Conservation (phyloP, 768 basidiomycete species). For the Asterophora parasitica region DNA sequence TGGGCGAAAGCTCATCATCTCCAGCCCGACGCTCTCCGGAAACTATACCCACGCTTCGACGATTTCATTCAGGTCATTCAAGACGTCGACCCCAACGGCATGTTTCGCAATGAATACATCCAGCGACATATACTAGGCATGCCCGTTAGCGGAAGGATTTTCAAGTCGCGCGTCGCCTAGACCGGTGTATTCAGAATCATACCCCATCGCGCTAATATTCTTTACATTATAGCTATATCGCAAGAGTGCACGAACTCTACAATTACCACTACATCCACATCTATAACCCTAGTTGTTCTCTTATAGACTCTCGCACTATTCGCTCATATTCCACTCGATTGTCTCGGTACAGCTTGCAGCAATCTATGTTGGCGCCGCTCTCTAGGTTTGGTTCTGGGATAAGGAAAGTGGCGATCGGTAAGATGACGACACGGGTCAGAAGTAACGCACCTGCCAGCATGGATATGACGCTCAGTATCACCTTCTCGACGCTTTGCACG, state of each 20-base stretch:
- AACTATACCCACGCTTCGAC: slow-evolving; percentile 77
- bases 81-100: slow-evolving; percentile 65
- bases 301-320: slow-evolving; percentile 76
- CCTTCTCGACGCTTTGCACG: slow-evolving; percentile 98
- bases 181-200: not conserved
- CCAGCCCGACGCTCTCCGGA: slow-evolving; percentile 54
- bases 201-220: slow-evolving; percentile 3
- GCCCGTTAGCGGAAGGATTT: slow-evolving; percentile 36
- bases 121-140: slow-evolving; percentile 80
- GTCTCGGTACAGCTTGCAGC: slow-evolving; percentile 94
- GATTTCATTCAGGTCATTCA: slow-evolving; percentile 67
- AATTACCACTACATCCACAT: slow-evolving; percentile 3
- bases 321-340: slow-evolving; percentile 87
- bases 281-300: slow-evolving; percentile 78
- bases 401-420: slow-evolving; percentile 16
- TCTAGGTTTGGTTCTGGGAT: slow-evolving; percentile 91
- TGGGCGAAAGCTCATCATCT: slow-evolving; percentile 93
- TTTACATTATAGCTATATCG: slow-evolving; percentile 10
- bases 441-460: slow-evolving; percentile 82
- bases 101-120: slow-evolving; percentile 88
- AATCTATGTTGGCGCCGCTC: slow-evolving; percentile 95
- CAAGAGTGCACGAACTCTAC: slow-evolving; percentile 5
- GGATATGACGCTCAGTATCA: slow-evolving; percentile 90
- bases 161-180: slow-evolving; percentile 28
- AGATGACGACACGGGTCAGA: slow-evolving; percentile 8